Evolutionary conservation across 2,329 filamentous ascomycete genomes (phyloP).

Genomic region (Cordyceps tenuipes): DNA sequence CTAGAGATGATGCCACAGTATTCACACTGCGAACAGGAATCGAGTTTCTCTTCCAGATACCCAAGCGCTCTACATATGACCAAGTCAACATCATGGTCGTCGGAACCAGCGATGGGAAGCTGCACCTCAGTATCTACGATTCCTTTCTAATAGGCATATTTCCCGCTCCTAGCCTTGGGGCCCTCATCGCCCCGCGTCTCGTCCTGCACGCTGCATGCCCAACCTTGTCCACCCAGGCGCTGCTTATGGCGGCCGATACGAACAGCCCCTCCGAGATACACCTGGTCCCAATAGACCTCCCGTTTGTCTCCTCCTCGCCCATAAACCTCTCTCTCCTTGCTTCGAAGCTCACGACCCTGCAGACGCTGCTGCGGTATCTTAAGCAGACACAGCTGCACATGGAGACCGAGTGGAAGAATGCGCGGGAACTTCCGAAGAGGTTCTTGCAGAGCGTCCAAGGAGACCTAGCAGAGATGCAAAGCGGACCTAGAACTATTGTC

Average conservation of each 20-base stretch:
- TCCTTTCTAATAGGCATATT: constrained; percentile 72
- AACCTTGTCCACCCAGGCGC: constrained; percentile 64
- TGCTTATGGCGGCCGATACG: constrained; percentile 46
- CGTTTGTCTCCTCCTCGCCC: constrained; percentile 69
- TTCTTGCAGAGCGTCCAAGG: constrained; percentile 73
- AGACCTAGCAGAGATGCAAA: constrained; percentile 54
- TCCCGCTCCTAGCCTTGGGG: constrained; percentile 33
- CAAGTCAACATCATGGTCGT: constrained; percentile 73
- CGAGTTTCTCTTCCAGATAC: constrained; percentile 59
- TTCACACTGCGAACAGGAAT: constrained; percentile 64
- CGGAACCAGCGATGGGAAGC: constrained; percentile 59
- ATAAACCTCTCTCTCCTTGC: constrained; percentile 77
- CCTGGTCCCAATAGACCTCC: constrained; percentile 72
- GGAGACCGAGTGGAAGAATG: constrained; percentile 72
- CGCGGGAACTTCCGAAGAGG: constrained; percentile 67
- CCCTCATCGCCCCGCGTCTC: constrained; percentile 26
- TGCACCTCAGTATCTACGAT: constrained; percentile 78
- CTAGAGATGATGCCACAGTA: constrained; percentile 46
- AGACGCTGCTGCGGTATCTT: constrained; percentile 80
- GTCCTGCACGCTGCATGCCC: constrained; percentile 63
- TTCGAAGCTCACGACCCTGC: constrained; percentile 77
- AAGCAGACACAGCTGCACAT: constrained; percentile 74
- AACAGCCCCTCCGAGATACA: constrained; percentile 29
- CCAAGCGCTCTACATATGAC: constrained; percentile 57
- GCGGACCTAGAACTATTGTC: constrained; percentile 54